Evolutionary conservation across 495 filamentous ascomycete species (phyloP).

Genomic region (Penicillium cataractarum): DNA sequence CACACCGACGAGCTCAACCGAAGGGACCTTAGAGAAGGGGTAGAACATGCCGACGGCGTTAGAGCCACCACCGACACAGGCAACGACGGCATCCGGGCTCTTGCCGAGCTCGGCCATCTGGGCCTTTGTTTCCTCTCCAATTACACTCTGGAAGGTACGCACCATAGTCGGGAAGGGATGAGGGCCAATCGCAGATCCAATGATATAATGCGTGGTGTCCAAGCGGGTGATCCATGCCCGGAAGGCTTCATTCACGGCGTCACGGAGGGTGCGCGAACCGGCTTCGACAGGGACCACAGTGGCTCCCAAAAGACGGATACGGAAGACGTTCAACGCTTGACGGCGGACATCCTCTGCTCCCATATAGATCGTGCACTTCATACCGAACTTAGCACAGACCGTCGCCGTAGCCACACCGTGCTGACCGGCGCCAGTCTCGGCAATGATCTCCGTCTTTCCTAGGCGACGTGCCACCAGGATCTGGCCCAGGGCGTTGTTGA

Average conservation of each 20-base stretch:
- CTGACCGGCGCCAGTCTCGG: constrained; percentile 93
- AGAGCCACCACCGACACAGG: constrained; percentile 93
- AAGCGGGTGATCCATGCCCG: constrained; percentile 87
- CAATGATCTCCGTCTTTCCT: constrained; percentile 93
- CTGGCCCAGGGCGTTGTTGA: constrained; percentile 95
- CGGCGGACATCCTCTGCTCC: constrained; percentile 92
- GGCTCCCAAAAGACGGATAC: constrained; percentile 90
- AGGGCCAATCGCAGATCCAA: constrained; percentile 92
- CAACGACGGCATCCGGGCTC: constrained; percentile 94
- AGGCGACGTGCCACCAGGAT: constrained; percentile 79
- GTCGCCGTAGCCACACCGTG: constrained; percentile 96
- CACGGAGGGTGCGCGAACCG: constrained; percentile 80
- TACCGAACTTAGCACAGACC: constrained; percentile 91
- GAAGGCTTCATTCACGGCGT: constrained; percentile 94
- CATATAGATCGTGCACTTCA: constrained; percentile 97
- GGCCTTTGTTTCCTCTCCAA: constrained; percentile 87
- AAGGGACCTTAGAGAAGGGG: constrained; percentile 83
- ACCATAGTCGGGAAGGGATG: constrained; percentile 98
- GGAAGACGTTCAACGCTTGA: constrained; percentile 93
- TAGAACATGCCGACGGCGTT: constrained; percentile 97
- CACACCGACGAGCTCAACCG: constrained; percentile 87
- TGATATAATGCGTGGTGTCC: constrained; percentile 92
- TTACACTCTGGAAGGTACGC: constrained; percentile 92
- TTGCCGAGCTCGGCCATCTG: constrained; percentile 84
- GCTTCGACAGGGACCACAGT: constrained; percentile 87